Conservation (phyloP, 495 filamentous ascomycete species). For the Acidomyces sp. region DNA sequence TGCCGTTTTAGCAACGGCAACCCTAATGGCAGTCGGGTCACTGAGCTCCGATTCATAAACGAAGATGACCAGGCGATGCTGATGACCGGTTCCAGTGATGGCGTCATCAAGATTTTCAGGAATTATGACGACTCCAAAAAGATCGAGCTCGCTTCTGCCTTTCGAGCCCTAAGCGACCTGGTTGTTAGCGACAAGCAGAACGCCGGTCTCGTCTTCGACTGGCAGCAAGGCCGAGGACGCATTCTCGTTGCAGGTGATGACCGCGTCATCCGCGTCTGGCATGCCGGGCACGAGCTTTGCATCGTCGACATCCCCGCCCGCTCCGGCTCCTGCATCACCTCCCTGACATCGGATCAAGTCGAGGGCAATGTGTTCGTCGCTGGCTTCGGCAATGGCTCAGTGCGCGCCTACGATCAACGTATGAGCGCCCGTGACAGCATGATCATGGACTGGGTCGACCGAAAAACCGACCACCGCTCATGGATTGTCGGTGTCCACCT, state of each 20-base stretch:
- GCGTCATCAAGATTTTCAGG: constrained; percentile 83
- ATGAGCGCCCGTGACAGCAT: constrained; percentile 67
- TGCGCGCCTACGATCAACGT: constrained; percentile 87
- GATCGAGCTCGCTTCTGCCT: constrained; percentile 79
- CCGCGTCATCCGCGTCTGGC: constrained; percentile 90
- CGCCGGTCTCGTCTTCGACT: constrained; percentile 90
- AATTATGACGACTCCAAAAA: constrained; percentile 63
- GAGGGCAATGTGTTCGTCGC: constrained; percentile 91
- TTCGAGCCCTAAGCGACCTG: constrained; percentile 83
- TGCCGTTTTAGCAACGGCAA: constrained; percentile 89
- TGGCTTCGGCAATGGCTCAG: constrained; percentile 92
- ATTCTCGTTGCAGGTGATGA: constrained; percentile 92
- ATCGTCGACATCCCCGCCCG: constrained; percentile 87
- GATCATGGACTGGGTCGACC: constrained; percentile 91
- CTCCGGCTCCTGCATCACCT: constrained; percentile 89
- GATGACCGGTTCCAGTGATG: constrained; percentile 90
- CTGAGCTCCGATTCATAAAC: constrained; percentile 91
- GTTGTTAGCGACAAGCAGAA: constrained; percentile 86
- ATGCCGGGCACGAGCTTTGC: constrained; percentile 84
- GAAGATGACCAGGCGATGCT: constrained; percentile 92
- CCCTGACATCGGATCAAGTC: constrained; percentile 90
- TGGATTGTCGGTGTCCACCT: constrained; percentile 96
- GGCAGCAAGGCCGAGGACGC: constrained; percentile 94
- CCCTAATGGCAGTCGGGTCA: constrained; percentile 79
- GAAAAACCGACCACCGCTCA: constrained; percentile 78